A percentile compares a stretch with the other conserved stretches of the same genome.
Conservation (phyloP, 345 rosid species). For the Chamaenerion angustifolium region DNA sequence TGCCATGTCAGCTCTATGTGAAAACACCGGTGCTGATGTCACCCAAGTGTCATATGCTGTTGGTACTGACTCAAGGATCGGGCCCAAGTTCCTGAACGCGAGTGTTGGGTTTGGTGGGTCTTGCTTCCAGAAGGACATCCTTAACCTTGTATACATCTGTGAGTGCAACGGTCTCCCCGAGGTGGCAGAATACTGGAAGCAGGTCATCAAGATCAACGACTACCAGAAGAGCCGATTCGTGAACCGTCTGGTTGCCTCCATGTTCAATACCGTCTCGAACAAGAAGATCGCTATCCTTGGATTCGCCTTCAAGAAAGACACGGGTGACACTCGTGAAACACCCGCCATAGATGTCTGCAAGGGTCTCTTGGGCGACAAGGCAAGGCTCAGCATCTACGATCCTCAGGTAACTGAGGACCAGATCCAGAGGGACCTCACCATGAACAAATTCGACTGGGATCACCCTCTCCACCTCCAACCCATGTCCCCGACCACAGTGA, state of each 20-base stretch:
- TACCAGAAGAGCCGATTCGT: constrained; percentile 80
- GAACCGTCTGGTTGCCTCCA: constrained; percentile 71
- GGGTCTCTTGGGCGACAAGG: constrained; percentile 84
- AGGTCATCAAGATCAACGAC: constrained; percentile 86
- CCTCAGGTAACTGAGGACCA: constrained; percentile 84
- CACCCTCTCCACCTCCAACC: constrained; percentile 93
- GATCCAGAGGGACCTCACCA: constrained; percentile 77
- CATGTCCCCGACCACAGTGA: constrained; percentile 65
- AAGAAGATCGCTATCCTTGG: constrained; percentile 79
- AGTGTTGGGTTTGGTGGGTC: constrained; percentile 93
- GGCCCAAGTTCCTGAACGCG: constrained; percentile 74
- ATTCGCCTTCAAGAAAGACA: constrained; percentile 86
- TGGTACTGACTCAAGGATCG: constrained; percentile 69
- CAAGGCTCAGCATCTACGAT: constrained; percentile 70
- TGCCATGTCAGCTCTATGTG: constrained; percentile 89
- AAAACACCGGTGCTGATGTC: constrained; percentile 81
- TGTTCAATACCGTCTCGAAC: constrained; percentile 77
- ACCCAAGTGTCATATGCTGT: constrained; percentile 64
- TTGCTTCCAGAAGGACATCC: constrained; percentile 82
- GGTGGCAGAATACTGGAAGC: constrained; percentile 93
- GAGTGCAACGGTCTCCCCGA: constrained; percentile 92
- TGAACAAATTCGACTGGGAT: constrained; percentile 94
- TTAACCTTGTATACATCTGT: constrained; percentile 80
- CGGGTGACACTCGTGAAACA: constrained; percentile 84
- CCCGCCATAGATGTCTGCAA: constrained; percentile 91